Percentiles rank a stretch among this genome's conserved stretches.
These are phyloP conservation scores for Trichoderma oligosporum DNA, from an alignment of 2,329 filamentous ascomycete species.

Conservation along the genomic window DNA sequence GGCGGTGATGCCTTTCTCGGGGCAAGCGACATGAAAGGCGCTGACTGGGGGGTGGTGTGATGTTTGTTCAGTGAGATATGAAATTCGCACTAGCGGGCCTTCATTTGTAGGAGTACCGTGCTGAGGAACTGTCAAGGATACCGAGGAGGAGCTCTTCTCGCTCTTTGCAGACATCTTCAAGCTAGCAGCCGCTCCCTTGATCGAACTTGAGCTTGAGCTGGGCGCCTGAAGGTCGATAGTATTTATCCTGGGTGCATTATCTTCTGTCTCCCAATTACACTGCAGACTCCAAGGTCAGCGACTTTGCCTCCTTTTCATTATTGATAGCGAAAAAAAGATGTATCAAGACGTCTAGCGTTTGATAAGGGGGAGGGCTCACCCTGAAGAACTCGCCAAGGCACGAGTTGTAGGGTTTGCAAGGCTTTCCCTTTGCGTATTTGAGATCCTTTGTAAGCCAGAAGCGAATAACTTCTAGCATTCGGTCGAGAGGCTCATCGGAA, in stretches of 20 bases:
- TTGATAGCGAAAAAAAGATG: not conserved
- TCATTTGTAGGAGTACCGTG: constrained; percentile 40
- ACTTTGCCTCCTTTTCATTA: not conserved
- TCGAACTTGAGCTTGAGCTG: constrained; percentile 32
- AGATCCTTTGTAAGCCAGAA: constrained; percentile 99
- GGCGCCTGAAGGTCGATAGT: constrained; percentile 39
- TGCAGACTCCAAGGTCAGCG: constrained; percentile 35
- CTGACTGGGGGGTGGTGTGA: constrained; percentile 97
- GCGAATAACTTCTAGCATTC: constrained; percentile 88
- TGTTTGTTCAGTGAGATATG: constrained; percentile 95
- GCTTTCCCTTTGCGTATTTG: constrained; percentile 98
- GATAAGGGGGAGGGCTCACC: constrained; percentile 47
- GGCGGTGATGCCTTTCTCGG: constrained; percentile 82
- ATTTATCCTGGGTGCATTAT: constrained; percentile 65
- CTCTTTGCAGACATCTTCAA: constrained; percentile 44
- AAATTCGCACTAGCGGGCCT: constrained; percentile 64
- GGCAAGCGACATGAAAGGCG: constrained; percentile 90
- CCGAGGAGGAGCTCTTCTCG: constrained; percentile 46
- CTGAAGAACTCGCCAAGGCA: constrained; percentile 96
- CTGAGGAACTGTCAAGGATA: constrained; percentile 50
- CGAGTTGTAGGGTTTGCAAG: constrained; percentile 98
- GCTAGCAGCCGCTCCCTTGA: constrained; percentile 45
- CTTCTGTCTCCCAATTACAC: constrained; percentile 94
- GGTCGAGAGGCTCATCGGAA: constrained; percentile 84
- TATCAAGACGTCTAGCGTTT: not conserved